Percentiles rank a stretch among this genome's conserved stretches.
Evolutionary conservation across 768 basidiomycete species (phyloP).

Genomic region (Mycena kentingensis): DNA sequence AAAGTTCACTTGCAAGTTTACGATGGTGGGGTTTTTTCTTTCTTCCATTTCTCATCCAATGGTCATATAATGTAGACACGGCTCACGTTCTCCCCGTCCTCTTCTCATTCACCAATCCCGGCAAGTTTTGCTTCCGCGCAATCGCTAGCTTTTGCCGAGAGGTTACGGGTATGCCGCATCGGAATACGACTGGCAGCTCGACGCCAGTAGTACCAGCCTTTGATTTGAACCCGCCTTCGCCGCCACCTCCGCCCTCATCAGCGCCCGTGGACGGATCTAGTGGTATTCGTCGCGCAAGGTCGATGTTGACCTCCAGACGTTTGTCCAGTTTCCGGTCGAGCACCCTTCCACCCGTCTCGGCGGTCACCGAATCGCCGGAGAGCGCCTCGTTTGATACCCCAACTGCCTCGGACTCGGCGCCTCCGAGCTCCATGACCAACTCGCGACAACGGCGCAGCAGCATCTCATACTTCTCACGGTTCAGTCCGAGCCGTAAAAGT

Average conservation of each 20-base stretch:
- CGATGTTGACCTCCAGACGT: constrained; percentile 6
- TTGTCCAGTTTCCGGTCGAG: constrained; percentile 12
- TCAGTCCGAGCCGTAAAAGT: background rate
- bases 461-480: constrained; percentile 14
- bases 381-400: background rate
- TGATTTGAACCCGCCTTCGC: constrained; percentile 16
- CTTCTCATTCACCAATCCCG: constrained; percentile 76
- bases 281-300: constrained; percentile 9
- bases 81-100: constrained; percentile 75
- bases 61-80: constrained; percentile 46
- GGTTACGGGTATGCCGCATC: constrained; percentile 52
- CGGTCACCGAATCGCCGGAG: background rate
- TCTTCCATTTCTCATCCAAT: constrained; percentile 26
- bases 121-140: constrained; percentile 77
- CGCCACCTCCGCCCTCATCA: background rate
- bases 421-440: background rate
- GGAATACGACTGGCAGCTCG: constrained; percentile 11
- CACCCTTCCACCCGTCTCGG: constrained; percentile 12
- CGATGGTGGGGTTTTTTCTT: constrained; percentile 59
- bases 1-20: constrained; percentile 92
- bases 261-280: background rate
- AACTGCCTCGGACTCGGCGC: background rate
- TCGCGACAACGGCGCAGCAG: background rate
- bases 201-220: constrained; percentile 13
- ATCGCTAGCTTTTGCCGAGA: constrained; percentile 72